Base-by-base conservation (phyloP, 2,329 filamentous ascomycete species). In the Paraphaeosphaeria minitans region DNA sequence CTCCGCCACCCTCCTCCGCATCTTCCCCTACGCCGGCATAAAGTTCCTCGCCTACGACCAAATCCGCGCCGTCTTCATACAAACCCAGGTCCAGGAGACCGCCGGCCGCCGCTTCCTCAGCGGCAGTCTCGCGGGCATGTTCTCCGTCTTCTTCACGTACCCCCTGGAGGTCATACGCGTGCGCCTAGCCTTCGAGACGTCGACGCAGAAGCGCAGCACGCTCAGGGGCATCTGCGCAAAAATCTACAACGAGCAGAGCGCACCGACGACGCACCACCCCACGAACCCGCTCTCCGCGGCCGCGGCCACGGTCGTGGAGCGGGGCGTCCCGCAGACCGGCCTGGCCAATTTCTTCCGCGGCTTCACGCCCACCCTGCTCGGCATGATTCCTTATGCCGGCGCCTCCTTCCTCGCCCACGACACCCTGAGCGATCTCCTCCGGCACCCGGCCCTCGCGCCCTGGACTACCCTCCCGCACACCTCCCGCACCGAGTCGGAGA, bases 41-140 rank as follows among this genome's bases (percentile, higher is more conserved):
- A 99, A 99, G 74, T 99, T 99, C 73, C 85, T 99, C 43, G 93
- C 94, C 47, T 99, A 99, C 80, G 95, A 99, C 77, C 95, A 99
- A 78, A 92, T 97, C 64, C 91, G 95, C 59, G 87, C 89, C 13
- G 71, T 88, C 14, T 73, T 98, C 33, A 98, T 99, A 61, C 85
- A 85, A 1, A 81, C 79, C 39, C 86, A 83, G 53, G 81, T 88
- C 6, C 84, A 96, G 58, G 95, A 99, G 75, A 98, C 94, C 0
- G 85, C 90, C 1, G 76, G 90, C 29, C 87, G 95, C 51, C 86
- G 95, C 12, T 85, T 95, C 50, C 69, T 90, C 24, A 89, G 88
- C 58, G 92, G 92, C 48, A 88, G 88, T 58, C 72, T 92, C 33
- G 91, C 91, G 9, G 94, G 95, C 58, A 89, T 96, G 61, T 92